Evolutionary conservation across 805 yeast genomes (phyloP).

Genomic region (Barnettozyma sucrosica): DNA sequence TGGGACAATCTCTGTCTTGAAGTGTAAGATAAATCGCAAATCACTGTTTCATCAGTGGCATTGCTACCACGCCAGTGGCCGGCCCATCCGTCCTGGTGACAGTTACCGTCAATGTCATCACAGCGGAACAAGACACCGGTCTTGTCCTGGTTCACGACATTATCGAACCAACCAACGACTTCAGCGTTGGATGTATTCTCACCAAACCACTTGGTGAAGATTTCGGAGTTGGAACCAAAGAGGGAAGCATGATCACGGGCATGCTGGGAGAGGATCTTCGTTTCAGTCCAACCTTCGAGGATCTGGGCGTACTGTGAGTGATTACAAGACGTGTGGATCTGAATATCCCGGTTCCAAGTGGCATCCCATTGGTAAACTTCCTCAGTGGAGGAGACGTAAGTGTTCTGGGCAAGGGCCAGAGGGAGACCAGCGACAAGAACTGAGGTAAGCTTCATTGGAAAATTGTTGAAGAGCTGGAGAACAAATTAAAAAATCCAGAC

Average conservation of each 20-base stretch:
- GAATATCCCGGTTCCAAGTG: conserved; percentile 17
- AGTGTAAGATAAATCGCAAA: conserved; percentile 34
- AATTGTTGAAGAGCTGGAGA: too few species aligned
- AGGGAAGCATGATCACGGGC: conserved; percentile 33
- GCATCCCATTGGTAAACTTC: conserved; percentile 14
- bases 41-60: conserved; percentile 34
- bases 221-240: conserved; percentile 29
- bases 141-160: conserved; percentile 30
- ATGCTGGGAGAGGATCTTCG: conserved; percentile 28
- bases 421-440: background rate
- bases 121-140: conserved; percentile 32
- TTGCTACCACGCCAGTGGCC: conserved; percentile 35
- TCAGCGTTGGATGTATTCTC: conserved; percentile 30
- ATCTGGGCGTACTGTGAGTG: conserved; percentile 16
- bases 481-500: too few species aligned
- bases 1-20: conserved; percentile 28
- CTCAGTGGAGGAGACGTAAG: conserved; percentile 10
- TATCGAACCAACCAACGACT: conserved; percentile 33
- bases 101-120: conserved; percentile 35
- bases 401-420: conserved; percentile 9
- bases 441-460: background rate
- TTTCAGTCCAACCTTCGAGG: conserved; percentile 27
- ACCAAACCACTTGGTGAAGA: conserved; percentile 34
- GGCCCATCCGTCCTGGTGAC: conserved; percentile 32
- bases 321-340: conserved; percentile 19